Base-by-base conservation (phyloP, 495 filamentous ascomycete species). In the Daldinia concentrica region DNA sequence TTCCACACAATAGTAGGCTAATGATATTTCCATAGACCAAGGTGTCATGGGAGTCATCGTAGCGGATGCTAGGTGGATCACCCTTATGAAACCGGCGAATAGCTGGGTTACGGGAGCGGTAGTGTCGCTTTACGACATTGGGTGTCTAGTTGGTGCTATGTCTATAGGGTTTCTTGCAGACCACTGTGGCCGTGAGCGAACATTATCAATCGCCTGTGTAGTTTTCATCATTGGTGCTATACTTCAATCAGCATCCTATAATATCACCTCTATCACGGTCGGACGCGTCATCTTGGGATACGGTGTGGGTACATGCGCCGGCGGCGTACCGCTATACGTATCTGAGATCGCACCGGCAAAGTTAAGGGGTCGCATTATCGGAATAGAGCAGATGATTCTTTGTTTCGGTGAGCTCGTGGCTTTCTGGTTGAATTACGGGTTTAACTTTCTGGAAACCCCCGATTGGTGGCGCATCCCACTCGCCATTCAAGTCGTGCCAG, bases 391-490 rank as follows among this genome's bases (percentile, higher is more conserved):
- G 55, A 84, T 88, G 81, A 71, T 71, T 41, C 68, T 71, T 22
- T 86, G 79, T 64, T 86, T 86, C 73, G 79, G 84, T 56, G 84
- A 83, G 6, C 77, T 78, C 2, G 72, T 80, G 50, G 80, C 79
- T 2, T 82, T 80, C 7, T 75, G 80, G 30, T 82, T 86, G n/a
- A 82, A 86, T 32, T 85, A 85, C 34, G 85, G 85, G 1, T 85
- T 81, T 65, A 81, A 73, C 74, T 17, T 76, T 56, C 36, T 75
- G 37, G 37, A 81, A 36, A 77, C 66, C 8, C 57, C 58, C 19
- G 62, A 73, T 48, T 85, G 87, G 78, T 87, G 85, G 85, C 80
- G 86, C 6, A 82, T 87, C 36, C 85, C 86, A 0, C 77, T 87
- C 12, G 86, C 86, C 8, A 84, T 87, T 52, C 85, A 87, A 64